Conservation (phyloP, 805 yeast species). For the Cyberlindnera suaveolens region DNA sequence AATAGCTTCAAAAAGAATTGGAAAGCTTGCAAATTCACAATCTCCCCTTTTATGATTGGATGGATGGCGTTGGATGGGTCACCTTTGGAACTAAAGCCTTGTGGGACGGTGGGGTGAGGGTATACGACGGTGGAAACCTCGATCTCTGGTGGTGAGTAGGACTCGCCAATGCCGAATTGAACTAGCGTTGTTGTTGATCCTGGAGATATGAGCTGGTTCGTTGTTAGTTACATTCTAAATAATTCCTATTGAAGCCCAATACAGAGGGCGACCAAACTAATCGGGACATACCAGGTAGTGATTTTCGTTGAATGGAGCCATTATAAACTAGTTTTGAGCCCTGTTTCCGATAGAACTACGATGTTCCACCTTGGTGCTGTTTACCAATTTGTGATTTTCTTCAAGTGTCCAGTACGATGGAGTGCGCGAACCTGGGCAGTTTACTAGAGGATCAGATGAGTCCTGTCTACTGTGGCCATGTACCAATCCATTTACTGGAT, state of each 20-base stretch:
- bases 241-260: too few relatives aligned
- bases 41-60: constrained; percentile 62
- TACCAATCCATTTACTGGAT: too few relatives aligned
- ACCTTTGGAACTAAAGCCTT: constrained; percentile 26
- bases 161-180: constrained; percentile 71
- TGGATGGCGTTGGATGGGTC: constrained; percentile 39
- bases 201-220: constrained; percentile 56
- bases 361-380: too few relatives aligned
- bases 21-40: constrained; percentile 65
- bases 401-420: neutral
- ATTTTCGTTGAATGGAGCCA: constrained; percentile 28
- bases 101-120: constrained; percentile 31
- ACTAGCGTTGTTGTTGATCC: constrained; percentile 73
- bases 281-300: constrained; percentile 18
- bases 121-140: constrained; percentile 77
- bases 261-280: neutral
- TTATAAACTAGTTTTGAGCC: constrained; percentile 1
- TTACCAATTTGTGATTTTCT: neutral
- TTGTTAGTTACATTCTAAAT: constrained; percentile 3
- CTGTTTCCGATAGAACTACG: neutral
- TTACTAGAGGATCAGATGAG: neutral
- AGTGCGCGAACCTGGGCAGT: neutral
- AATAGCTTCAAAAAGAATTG: constrained; percentile 47
- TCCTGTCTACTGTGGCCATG: neutral
- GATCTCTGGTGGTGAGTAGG: constrained; percentile 68